Evolutionary conservation across 192 early-diverging fungal species (phyloP).

Genomic region (Coemansia sp.): DNA sequence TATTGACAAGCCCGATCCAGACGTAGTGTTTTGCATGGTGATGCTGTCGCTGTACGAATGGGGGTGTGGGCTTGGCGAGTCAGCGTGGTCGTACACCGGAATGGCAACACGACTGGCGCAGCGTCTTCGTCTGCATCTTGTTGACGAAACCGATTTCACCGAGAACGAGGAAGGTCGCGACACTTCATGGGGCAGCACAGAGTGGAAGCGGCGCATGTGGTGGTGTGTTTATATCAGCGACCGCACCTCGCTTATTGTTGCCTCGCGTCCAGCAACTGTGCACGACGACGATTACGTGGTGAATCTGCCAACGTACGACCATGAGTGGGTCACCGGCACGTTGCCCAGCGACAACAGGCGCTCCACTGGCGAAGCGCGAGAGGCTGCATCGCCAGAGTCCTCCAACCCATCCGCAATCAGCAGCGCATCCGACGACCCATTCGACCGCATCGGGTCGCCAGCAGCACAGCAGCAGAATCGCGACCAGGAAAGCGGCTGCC

Average conservation of each 20-base stretch:
- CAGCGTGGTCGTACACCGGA: conserved; percentile 54
- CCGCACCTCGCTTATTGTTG: conserved; percentile 52
- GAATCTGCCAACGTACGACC: conserved; percentile 45
- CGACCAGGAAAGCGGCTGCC: neutral
- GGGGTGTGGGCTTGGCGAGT: conserved; percentile 56
- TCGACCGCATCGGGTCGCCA: neutral
- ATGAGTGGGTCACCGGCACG: conserved; percentile 46
- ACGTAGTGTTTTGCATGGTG: conserved; percentile 47
- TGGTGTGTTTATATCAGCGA: conserved; percentile 51
- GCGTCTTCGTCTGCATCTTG: conserved; percentile 49
- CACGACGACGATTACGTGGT: conserved; percentile 55
- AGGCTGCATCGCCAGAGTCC: neutral
- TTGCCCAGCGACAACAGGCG: conserved; percentile 9
- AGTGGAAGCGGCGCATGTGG: conserved; percentile 54
- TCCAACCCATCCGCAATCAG: neutral
- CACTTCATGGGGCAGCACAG: conserved; percentile 37
- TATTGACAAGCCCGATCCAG: conserved; percentile 50
- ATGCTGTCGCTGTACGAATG: conserved; percentile 55
- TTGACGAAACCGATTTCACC: conserved; percentile 54
- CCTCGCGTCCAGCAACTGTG: conserved; percentile 50
- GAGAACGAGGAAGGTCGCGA: conserved; percentile 44
- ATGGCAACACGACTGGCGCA: conserved; percentile 54
- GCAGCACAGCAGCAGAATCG: conserved; percentile 6
- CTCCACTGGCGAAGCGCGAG: neutral
- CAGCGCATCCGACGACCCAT: neutral